Base-by-base conservation (phyloP, 768 basidiomycete species). In the Macrolepiota dolichaula region DNA sequence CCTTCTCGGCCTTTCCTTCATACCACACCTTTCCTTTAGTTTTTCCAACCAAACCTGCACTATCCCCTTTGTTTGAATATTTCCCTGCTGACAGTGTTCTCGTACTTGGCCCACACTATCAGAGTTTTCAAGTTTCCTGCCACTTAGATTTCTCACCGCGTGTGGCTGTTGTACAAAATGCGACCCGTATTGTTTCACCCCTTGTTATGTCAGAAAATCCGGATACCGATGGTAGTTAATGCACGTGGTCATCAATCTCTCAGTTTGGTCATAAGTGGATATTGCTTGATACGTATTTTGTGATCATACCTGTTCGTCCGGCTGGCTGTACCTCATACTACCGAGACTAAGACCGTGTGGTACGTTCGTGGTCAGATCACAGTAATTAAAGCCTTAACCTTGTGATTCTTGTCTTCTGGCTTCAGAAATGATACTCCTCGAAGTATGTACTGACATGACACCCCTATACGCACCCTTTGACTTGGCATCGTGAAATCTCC, bases 381-480 rank as follows among this genome's bases (percentile, higher is more conserved):
- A 19, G 24, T 4, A 13, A 11, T 44, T 13, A 13, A 22, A 24
- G 13, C 25, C 22, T 12, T 32, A 32, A 49, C 13, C 0, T 19
- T n/a, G n/a, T n/a, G n/a, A n/a, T n/a, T n/a, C n/a, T n/a, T 24
- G 10, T 27, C 36, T 15, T 61, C 19, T 29, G 49, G 24, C 13
- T 27, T 51, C 50, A 61, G 61, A 46, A 62, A 94, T 94, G 92
- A 94, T 94, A 73, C 80, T 94, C 32, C 86, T 94, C 66, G 92
- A 94, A 83, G 92, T 92, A 71, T 59, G 75, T 64, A 59, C 32
- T 9, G 24, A 19, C 10, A 35, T 50, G 35, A 22, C 25, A 17
- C 38, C 15, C 47, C 40, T 53, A 25, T 19, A 51, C 37, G 7
- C 24, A 47, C 36, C 17, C 35, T 25, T 44, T 27, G 50, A 37